A percentile compares a stretch with the other conserved stretches of the same genome.
These are phyloP conservation scores for Huiozyma sinensis DNA, from an alignment of 805 yeast genomes.

Conservation along the genomic window DNA sequence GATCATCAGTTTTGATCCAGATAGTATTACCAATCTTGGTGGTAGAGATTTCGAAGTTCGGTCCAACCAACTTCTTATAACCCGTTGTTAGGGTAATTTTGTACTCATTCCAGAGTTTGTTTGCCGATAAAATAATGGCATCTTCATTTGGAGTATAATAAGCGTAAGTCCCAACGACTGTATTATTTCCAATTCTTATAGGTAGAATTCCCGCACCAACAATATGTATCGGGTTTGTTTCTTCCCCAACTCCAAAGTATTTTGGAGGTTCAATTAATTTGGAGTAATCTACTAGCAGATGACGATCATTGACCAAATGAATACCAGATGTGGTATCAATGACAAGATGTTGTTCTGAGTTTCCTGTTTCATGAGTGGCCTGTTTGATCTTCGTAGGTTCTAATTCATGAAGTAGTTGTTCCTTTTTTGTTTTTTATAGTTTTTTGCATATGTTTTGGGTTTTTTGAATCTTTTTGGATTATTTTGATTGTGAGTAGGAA, in stretches of 20 bases:
- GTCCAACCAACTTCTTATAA: not conserved
- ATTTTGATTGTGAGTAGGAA: too few relatives aligned
- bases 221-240: not conserved
- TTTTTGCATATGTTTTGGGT: not conserved
- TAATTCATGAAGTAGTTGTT: too few relatives aligned
- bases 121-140: constrained; percentile 2
- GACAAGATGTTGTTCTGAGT: not conserved
- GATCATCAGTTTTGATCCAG: not conserved
- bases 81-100: not conserved
- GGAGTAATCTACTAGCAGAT: not conserved
- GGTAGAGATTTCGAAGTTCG: not conserved
- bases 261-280: not conserved
- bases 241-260: constrained; percentile 1
- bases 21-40: not conserved
- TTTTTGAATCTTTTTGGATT: not conserved
- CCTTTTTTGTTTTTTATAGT: not conserved
- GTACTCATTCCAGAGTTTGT: not conserved
- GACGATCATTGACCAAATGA: not conserved
- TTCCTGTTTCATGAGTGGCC: not conserved
- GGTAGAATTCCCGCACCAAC: not conserved
- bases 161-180: not conserved
- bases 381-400: not conserved
- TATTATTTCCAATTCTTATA: not conserved
- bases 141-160: constrained; percentile 2
- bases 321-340: constrained; percentile 2